Evolutionary conservation across 257 asterid species (phyloP), one percentile per base, ranked within the genome.

Genomic region (Primulina eburnea): DNA sequence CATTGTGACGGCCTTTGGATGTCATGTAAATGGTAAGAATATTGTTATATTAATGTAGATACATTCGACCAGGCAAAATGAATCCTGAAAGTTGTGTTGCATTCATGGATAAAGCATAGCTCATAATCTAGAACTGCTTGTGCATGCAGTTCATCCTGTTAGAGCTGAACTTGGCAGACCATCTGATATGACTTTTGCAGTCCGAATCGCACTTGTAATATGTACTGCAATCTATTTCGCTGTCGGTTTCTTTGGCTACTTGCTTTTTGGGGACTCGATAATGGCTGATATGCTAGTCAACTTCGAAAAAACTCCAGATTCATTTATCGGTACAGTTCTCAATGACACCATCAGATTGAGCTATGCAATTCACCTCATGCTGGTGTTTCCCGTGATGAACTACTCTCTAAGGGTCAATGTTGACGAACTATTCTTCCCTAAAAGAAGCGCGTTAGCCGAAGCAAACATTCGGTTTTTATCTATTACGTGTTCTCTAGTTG

Each of bases 331-430:
- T 7, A 69, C 81, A 6, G 40, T 86, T 58, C 81, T 91, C 75
- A 91, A 91, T 7, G 90, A 79, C 50, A 77, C 75, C 5, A 85
- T 94, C 52, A 83, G 99, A 64, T 43, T 94, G 80, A 94, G 99
- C 71, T 94, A 94, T 21, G 97, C 99, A 1, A 69, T 91, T 76
- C 97, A 94, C 50, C 96, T 94, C 78, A 91, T 94, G 99, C 86
- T 94, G 76, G 99, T 94, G 73, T 94, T 94, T 67, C 99, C 99
- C 0, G 96, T 94, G 61, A 94, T 94, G 92, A 94, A 94, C 79
- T 94, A 86, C 81, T 89, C 99, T 2, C 71, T 94, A 47, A 81
- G 99, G 74, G 85, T 81, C 30, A 94, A 94, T 2, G 92, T 91
- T 7, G 93, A 89, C 16, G 99, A 91, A 68, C 73, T 94, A 20